Evolutionary conservation across 176 grass and related monocot genomes (phyloP).

Genomic region (Luzula sylvatica): DNA sequence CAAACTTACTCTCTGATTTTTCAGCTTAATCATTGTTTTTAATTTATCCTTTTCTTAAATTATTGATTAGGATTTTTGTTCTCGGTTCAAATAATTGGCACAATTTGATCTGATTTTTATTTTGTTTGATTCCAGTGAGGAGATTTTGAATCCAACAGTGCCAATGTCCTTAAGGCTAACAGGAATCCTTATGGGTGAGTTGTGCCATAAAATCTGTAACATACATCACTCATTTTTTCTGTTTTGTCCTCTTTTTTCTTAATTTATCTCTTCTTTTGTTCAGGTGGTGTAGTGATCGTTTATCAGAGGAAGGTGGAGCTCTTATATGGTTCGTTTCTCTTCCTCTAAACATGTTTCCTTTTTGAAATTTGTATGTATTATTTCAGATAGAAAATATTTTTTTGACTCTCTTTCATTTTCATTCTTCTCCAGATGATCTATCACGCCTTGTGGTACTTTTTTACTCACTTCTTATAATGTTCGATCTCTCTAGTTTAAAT

Average conservation of each 20-base stretch:
- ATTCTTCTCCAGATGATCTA: conserved; percentile 49
- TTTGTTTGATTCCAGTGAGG: conserved; percentile 39
- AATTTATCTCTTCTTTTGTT: neutral
- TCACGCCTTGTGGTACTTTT: conserved; percentile 57
- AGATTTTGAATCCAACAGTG: conserved; percentile 83
- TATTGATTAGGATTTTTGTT: too few relatives aligned
- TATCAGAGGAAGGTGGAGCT: conserved; percentile 91
- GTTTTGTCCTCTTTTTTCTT: neutral
- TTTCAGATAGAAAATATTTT: neutral
- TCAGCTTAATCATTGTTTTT: too few relatives aligned
- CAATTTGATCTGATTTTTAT: neutral
- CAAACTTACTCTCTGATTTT: too few relatives aligned
- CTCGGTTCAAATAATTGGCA: neutral
- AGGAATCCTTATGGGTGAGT: conserved; percentile 88
- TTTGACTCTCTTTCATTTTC: neutral
- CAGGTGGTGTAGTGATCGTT: conserved; percentile 93
- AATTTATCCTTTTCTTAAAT: too few relatives aligned
- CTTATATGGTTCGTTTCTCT: conserved; percentile 45
- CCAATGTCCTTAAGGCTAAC: conserved; percentile 92
- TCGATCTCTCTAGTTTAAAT: neutral
- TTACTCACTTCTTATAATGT: neutral
- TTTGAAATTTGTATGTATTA: neutral
- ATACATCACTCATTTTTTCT: neutral
- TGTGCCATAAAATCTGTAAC: neutral
- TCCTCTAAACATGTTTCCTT: neutral